phyloP scores from a whole-genome alignment of 1,284 basidiomycete species.

The Leccinum pachyderme region DNA sequence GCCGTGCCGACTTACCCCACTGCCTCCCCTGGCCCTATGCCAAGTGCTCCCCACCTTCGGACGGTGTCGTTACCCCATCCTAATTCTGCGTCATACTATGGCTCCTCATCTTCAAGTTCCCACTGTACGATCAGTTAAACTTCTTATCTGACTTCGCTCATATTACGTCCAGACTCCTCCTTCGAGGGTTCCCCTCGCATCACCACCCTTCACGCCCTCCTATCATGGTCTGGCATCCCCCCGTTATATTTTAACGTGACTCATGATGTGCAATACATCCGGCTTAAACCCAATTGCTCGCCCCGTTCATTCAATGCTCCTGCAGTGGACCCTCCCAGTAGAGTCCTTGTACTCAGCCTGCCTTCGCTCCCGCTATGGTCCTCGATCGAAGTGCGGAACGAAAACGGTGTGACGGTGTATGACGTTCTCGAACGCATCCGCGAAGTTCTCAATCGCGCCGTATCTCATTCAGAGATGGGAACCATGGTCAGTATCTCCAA shows the following conservation, averaged over 20 bases:
- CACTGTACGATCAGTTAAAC: conserved; percentile 12
- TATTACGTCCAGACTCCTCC: conserved; percentile 10
- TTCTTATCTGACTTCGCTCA: conserved; percentile 3
- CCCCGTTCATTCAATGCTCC: conserved; percentile 18
- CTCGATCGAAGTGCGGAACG: conserved; percentile 32
- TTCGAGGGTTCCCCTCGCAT: conserved; percentile 12
- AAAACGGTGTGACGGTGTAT: conserved; percentile 26
- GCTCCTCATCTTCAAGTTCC: conserved; percentile 15
- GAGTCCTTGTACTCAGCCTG: conserved; percentile 19
- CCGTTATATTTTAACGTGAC: conserved; percentile 28
- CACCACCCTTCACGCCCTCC: conserved; percentile 29
- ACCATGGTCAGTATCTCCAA: conserved; percentile 22
- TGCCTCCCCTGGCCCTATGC: conserved; percentile 22
- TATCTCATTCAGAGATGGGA: conserved; percentile 26
- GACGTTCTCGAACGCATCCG: conserved; percentile 30
- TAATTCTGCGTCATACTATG: conserved; percentile 21
- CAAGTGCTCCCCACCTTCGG: conserved; percentile 25
- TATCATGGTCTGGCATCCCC: conserved; percentile 19
- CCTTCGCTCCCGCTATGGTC: conserved; percentile 27
- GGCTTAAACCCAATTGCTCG: conserved; percentile 18
- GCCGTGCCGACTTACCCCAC: conserved; percentile 12
- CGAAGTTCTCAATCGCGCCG: conserved; percentile 27
- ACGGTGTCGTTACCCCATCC: conserved; percentile 33
- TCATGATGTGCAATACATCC: conserved; percentile 25
- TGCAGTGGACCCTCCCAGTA: conserved; percentile 24